A percentile compares a stretch with the other conserved stretches of the same genome.
These are phyloP conservation scores for Nakazawaea wyomingensis DNA, from an alignment of 805 yeast species.

Conservation along the genomic window DNA sequence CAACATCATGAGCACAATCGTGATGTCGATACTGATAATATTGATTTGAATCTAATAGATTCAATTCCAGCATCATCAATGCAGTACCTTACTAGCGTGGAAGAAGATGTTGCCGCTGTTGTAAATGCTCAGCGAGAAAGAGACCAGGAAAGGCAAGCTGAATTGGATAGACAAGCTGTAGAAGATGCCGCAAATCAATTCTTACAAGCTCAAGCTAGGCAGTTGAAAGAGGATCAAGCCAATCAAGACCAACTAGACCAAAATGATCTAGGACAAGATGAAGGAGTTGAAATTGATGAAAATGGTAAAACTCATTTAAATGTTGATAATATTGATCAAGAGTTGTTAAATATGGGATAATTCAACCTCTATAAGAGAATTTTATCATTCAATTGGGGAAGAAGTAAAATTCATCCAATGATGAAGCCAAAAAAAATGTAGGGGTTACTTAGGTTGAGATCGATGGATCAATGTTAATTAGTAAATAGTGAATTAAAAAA, in stretches of 20 bases:
- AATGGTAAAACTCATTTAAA: conserved; percentile 1
- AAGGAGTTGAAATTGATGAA: conserved; percentile 1
- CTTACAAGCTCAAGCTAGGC: conserved; percentile 10
- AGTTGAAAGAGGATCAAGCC: conserved; percentile 3
- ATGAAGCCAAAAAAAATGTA: no score
- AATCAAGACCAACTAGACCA: background rate
- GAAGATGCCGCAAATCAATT: conserved; percentile 13
- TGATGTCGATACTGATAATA: conserved; percentile 5
- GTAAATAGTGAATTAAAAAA: no score
- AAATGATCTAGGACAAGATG: background rate
- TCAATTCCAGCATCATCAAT: conserved; percentile 10
- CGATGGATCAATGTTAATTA: no score
- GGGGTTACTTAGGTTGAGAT: no score
- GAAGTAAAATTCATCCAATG: no score
- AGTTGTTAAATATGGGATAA: conserved; percentile 8
- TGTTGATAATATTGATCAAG: conserved; percentile 12
- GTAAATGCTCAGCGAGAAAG: conserved; percentile 3
- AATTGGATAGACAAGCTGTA: conserved; percentile 12
- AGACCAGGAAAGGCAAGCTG: conserved; percentile 7
- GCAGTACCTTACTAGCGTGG: conserved; percentile 12
- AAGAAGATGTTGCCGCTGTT: conserved; percentile 8
- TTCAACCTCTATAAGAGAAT: no score
- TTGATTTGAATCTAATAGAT: conserved; percentile 12
- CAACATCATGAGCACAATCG: conserved; percentile 3
- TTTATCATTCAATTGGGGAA: no score